These are phyloP conservation scores for Penicillium mononematosum DNA, from an alignment of 495 filamentous ascomycete species.

Conservation along the genomic window DNA sequence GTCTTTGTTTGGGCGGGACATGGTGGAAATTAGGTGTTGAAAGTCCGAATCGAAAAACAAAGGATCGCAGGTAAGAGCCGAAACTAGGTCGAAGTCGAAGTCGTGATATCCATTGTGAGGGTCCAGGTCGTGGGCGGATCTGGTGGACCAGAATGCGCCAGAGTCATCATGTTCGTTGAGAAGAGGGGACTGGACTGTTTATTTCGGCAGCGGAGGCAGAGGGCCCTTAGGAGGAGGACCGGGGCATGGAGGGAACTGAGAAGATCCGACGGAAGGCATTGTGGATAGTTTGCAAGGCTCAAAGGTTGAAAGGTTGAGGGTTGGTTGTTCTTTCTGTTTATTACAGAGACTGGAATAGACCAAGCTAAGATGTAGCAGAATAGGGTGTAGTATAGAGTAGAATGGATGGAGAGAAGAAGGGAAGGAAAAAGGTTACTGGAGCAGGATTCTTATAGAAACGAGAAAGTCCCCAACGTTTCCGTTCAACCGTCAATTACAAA, in stretches of 20 bases:
- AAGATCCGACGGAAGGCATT: slow-evolving; percentile 67
- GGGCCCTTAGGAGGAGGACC: slow-evolving; percentile 81
- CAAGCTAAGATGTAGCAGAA: slow-evolving; percentile 13
- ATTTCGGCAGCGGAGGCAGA: slow-evolving; percentile 78
- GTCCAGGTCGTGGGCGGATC: slow-evolving; percentile 32
- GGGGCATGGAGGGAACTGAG: slow-evolving; percentile 74
- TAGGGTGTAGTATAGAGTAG: background rate
- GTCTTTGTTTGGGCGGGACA: background rate
- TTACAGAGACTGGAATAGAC: slow-evolving; percentile 2
- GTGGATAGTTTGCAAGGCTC: slow-evolving; percentile 9
- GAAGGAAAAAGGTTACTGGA: slow-evolving; percentile 14
- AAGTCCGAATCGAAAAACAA: slow-evolving; percentile 21
- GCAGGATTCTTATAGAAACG: slow-evolving; percentile 20
- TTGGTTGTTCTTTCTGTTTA: background rate
- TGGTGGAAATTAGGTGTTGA: slow-evolving; percentile 8
- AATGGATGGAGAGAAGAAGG: slow-evolving; percentile 2
- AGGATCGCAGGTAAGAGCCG: slow-evolving; percentile 23
- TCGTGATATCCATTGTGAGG: slow-evolving; percentile 39
- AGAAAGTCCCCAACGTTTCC: slow-evolving; percentile 7
- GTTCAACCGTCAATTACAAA: slow-evolving; percentile 20
- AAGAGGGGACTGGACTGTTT: slow-evolving; percentile 38
- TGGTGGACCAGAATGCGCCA: slow-evolving; percentile 28
- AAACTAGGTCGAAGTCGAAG: slow-evolving; percentile 29
- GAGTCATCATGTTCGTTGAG: slow-evolving; percentile 41
- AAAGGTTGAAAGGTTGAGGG: background rate